Conservation (phyloP, 2,329 filamentous ascomycete genomes). For the Pyricularia sp. region DNA sequence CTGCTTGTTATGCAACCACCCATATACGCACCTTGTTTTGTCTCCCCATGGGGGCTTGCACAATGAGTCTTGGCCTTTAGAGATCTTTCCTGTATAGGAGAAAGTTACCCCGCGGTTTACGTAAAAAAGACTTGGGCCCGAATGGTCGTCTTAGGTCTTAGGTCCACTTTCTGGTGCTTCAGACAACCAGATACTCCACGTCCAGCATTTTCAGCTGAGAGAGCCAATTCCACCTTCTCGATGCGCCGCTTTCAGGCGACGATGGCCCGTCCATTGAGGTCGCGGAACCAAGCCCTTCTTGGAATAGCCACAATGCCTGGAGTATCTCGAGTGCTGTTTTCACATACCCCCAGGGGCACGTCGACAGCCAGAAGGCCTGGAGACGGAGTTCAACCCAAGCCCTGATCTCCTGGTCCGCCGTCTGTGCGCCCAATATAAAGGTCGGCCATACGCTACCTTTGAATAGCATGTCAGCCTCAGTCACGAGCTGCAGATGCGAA, state of each 20-base stretch:
- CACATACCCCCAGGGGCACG: constrained; percentile 37
- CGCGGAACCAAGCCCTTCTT: constrained; percentile 17
- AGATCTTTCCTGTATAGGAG: background rate
- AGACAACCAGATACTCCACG: constrained; percentile 33
- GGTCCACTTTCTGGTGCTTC: background rate
- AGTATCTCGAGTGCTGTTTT: constrained; percentile 36
- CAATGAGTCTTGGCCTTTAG: background rate
- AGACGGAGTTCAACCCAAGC: constrained; percentile 39
- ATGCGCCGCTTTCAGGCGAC: background rate
- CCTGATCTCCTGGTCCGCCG: constrained; percentile 28
- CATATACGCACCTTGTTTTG: background rate
- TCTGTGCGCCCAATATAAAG: constrained; percentile 45
- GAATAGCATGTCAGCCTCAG: constrained; percentile 39
- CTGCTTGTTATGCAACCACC: background rate
- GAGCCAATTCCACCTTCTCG: constrained; percentile 28
- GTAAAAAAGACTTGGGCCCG: background rate
- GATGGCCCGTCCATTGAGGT: constrained; percentile 7
- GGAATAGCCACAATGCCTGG: constrained; percentile 29
- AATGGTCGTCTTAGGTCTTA: background rate
- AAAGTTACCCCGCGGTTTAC: background rate
- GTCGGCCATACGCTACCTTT: constrained; percentile 49
- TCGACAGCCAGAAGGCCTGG: constrained; percentile 6
- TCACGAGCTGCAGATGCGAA: constrained; percentile 34
- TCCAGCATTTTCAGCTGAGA: constrained; percentile 30
- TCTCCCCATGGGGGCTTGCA: background rate